Percentiles rank a stretch among this genome's conserved stretches.
Evolutionary conservation across 202 grass and related monocot species (phyloP).

Genomic region (Setaria italica): DNA sequence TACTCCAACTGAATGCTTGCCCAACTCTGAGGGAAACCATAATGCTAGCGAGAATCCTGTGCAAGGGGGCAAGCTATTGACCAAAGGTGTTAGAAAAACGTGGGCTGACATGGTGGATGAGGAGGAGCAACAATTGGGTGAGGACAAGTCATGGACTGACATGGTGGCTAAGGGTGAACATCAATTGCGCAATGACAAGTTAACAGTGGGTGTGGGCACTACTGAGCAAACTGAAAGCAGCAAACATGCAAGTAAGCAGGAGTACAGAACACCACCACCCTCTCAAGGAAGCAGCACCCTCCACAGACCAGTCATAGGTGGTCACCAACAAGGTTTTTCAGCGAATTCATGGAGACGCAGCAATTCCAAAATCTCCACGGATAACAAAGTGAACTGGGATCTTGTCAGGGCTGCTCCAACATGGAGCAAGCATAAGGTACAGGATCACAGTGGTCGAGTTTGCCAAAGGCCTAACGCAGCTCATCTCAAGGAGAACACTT

Average conservation of each 20-base stretch:
- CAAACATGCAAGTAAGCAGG: slow-evolving; percentile 40
- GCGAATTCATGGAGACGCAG: slow-evolving; percentile 42
- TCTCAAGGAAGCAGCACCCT: slow-evolving; percentile 44
- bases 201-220: slow-evolving; percentile 3
- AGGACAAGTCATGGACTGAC: slow-evolving; percentile 17
- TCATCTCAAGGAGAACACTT: slow-evolving; percentile 45
- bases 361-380: slow-evolving; percentile 33
- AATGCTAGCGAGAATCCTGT: slow-evolving; percentile 33
- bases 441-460: slow-evolving; percentile 32
- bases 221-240: slow-evolving; percentile 27
- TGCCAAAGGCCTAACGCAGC: slow-evolving; percentile 37
- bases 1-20: slow-evolving; percentile 18
- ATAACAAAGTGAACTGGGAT: slow-evolving; percentile 46
- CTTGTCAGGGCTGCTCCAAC: slow-evolving; percentile 50
- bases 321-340: slow-evolving; percentile 41
- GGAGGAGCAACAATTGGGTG: slow-evolving; percentile 51
- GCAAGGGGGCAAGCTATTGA: slow-evolving; percentile 28
- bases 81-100: slow-evolving; percentile 44
- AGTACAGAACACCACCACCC: slow-evolving; percentile 30
- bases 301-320: slow-evolving; percentile 16
- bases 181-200: slow-evolving; percentile 17
- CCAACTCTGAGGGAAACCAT: slow-evolving; percentile 5
- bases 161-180: slow-evolving; percentile 38
- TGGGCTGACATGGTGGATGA: slow-evolving; percentile 76
- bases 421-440: slow-evolving; percentile 52